Conservation (phyloP, 148 eudicot species). For the Chenopodium suecicum region DNA sequence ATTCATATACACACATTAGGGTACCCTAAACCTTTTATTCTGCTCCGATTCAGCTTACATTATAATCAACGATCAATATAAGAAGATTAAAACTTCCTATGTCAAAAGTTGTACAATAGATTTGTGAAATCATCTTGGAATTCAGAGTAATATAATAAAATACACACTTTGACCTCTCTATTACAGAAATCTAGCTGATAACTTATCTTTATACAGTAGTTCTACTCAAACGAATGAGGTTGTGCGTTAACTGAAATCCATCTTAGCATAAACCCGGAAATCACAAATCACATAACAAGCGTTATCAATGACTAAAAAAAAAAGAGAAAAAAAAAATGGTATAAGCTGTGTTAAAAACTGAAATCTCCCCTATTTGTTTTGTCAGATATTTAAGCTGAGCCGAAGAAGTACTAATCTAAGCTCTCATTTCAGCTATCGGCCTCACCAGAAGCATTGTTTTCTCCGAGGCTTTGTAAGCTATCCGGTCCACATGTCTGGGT, state of each 20-base stretch:
- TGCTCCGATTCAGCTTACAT: neutral
- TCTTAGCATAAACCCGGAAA: neutral
- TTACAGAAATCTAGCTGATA: neutral
- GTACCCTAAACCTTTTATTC: neutral
- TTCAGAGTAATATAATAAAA: neutral
- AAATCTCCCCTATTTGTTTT: neutral
- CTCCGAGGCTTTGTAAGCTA: constrained; percentile 39
- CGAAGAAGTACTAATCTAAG: constrained; percentile 6
- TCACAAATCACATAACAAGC: constrained; percentile 16
- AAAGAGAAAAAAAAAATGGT: neutral
- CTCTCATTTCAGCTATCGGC: constrained; percentile 35
- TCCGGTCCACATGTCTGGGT: constrained; percentile 53
- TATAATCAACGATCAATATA: neutral
- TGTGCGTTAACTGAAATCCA: constrained; percentile 6
- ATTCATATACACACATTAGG: no score
- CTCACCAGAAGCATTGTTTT: constrained; percentile 35
- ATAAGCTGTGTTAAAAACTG: constrained; percentile 16
- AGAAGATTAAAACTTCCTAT: neutral
- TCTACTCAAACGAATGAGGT: constrained; percentile 5
- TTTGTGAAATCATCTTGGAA: neutral
- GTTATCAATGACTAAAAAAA: constrained; percentile 10
- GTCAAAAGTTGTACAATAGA: neutral
- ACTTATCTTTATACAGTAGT: constrained; percentile 19
- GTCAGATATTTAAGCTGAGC: constrained; percentile 15
- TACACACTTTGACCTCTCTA: constrained; percentile 10